Evolutionary conservation across 106 monocot species (phyloP).

Genomic region (Triglochin maritima): DNA sequence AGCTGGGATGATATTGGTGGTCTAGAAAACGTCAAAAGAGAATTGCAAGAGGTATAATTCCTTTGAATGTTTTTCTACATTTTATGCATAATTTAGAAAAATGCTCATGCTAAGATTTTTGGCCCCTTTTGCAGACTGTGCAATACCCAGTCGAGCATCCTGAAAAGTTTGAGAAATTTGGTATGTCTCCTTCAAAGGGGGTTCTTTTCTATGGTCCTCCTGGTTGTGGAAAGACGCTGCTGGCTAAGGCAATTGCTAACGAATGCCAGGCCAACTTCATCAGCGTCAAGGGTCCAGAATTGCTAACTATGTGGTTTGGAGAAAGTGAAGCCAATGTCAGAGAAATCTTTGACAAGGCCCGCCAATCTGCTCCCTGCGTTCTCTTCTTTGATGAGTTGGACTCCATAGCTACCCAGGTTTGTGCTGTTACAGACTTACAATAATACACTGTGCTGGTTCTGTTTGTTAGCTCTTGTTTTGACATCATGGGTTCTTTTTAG

Average conservation of each 20-base stretch:
- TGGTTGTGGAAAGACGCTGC: conserved; percentile 22
- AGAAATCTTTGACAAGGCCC: conserved; percentile 26
- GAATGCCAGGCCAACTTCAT: conserved; percentile 30
- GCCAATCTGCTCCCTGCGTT: conserved; percentile 25
- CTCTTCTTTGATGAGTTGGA: conserved; percentile 27
- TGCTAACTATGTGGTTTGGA: conserved; percentile 27
- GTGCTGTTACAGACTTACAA: background rate
- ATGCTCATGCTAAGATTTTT: background rate
- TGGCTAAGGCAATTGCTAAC: conserved; percentile 25
- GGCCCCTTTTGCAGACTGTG: conserved; percentile 11
- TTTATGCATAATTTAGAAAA: background rate
- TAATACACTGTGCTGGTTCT: background rate
- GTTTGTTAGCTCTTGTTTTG: background rate
- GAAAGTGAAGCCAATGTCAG: conserved; percentile 25
- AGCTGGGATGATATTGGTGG: conserved; percentile 21
- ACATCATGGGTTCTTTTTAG: background rate
- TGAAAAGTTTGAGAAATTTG: conserved; percentile 32
- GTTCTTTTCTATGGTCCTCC: conserved; percentile 27
- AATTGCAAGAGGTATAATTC: conserved; percentile 14
- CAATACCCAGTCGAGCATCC: conserved; percentile 28
- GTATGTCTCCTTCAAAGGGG: conserved; percentile 29
- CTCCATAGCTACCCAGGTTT: conserved; percentile 26
- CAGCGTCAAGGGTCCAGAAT: conserved; percentile 25
- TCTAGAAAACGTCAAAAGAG: conserved; percentile 16
- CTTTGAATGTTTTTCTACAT: background rate